These are phyloP conservation scores for Aspergillus fructus DNA, from an alignment of 2,329 filamentous ascomycete species.

Conservation along the genomic window DNA sequence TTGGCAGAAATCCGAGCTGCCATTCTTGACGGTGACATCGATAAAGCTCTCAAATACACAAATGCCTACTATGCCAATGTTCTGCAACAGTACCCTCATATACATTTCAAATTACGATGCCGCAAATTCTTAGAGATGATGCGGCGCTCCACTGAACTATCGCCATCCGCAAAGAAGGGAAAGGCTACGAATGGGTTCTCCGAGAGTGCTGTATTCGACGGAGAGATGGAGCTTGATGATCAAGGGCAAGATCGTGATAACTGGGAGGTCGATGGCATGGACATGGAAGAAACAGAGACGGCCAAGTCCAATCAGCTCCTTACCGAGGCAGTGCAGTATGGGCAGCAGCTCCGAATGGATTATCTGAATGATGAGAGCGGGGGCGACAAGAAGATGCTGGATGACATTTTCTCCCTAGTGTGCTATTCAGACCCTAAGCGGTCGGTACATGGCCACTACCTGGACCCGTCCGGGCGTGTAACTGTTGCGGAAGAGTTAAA, in stretches of 20 bases:
- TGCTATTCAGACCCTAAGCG: constrained; percentile 80
- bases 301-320: constrained; percentile 55
- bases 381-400: constrained; percentile 70
- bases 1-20: constrained; percentile 74
- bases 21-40: constrained; percentile 89
- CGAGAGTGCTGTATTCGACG: constrained; percentile 49
- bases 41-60: constrained; percentile 81
- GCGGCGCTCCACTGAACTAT: constrained; percentile 66
- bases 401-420: constrained; percentile 83
- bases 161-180: constrained; percentile 39
- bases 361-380: constrained; percentile 70
- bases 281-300: constrained; percentile 50
- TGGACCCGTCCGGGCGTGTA: constrained; percentile 72
- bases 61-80: constrained; percentile 77
- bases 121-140: constrained; percentile 97
- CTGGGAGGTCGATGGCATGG: constrained; percentile 52
- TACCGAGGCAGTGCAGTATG: constrained; percentile 72
- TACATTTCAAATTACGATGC: constrained; percentile 84
- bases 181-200: constrained; percentile 40
- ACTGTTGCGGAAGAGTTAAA: constrained; percentile 91
- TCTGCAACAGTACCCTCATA: constrained; percentile 74
- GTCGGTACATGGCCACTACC: constrained; percentile 72
- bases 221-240: constrained; percentile 61
- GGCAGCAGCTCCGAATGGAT: constrained; percentile 72
- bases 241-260: constrained; percentile 38